Evolutionary conservation across 257 asterid species (phyloP).

Genomic region (Fraxinus cuspidata): DNA sequence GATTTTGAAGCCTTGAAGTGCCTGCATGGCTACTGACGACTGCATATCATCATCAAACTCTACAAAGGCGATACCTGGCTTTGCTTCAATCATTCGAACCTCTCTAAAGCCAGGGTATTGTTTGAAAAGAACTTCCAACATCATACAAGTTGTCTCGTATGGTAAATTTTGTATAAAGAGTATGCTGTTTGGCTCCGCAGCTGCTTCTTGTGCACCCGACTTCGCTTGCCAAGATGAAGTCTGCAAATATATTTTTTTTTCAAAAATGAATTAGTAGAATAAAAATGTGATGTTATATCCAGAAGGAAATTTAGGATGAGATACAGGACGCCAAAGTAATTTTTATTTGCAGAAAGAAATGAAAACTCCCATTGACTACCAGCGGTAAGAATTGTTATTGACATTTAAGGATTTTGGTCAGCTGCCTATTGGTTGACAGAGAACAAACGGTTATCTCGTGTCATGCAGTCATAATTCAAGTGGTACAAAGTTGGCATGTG

Average conservation of each 20-base stretch:
- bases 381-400: neutral
- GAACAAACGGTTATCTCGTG: too few species aligned
- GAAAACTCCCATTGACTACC: neutral
- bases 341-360: neutral
- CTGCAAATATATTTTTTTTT: constrained; percentile 39
- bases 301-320: neutral
- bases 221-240: constrained; percentile 62
- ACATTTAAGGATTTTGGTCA: neutral
- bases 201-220: constrained; percentile 55
- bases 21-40: constrained; percentile 97
- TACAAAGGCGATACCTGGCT: constrained; percentile 94
- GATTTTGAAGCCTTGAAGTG: constrained; percentile 93
- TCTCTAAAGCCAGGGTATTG: constrained; percentile 94
- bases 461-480: too few species aligned
- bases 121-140: constrained; percentile 91
- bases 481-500: too few species aligned
- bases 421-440: neutral
- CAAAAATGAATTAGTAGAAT: neutral
- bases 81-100: constrained; percentile 94
- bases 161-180: constrained; percentile 90
- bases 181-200: constrained; percentile 78
- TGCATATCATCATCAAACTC: constrained; percentile 85
- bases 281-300: neutral
- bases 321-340: neutral
- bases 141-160: constrained; percentile 80